Conservation (phyloP, 805 yeast species). For the Metschnikowia dekortorum region DNA sequence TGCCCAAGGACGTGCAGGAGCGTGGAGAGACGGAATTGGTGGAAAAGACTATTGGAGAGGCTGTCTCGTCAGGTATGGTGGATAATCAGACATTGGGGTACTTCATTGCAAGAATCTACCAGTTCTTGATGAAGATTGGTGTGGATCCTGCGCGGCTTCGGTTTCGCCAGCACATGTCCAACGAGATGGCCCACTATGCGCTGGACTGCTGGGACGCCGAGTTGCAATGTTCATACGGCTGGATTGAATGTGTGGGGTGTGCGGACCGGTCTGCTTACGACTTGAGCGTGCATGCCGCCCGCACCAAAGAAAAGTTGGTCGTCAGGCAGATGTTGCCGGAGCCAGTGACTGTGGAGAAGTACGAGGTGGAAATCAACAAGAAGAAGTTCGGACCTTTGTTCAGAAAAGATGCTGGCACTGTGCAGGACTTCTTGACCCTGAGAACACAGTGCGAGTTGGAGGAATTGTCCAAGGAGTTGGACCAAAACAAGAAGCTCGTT, state of each 20-base stretch:
- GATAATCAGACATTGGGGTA: conserved; percentile 97
- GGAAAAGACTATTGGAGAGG: conserved; percentile 78
- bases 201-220: conserved; percentile 99
- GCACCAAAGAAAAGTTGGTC: conserved; percentile 90
- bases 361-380: conserved; percentile 84
- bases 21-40: conserved; percentile 70
- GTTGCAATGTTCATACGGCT: conserved; percentile 90
- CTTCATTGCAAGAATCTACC: conserved; percentile 89
- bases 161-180: conserved; percentile 97
- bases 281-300: conserved; percentile 89
- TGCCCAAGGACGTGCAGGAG: conserved; percentile 85
- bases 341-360: conserved; percentile 78
- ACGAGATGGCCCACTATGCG: conserved; percentile 99
- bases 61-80: conserved; percentile 81
- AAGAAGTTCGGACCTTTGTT: conserved; percentile 97
- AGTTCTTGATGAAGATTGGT: conserved; percentile 83
- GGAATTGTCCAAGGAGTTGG: conserved; percentile 66
- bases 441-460: conserved; percentile 86
- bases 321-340: conserved; percentile 86
- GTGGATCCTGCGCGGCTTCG: conserved; percentile 78
- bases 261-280: conserved; percentile 99
- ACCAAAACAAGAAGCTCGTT: conserved; percentile 54
- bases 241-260: conserved; percentile 99
- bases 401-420: conserved; percentile 93
- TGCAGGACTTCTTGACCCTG: conserved; percentile 70